These are phyloP conservation scores for Leptographium lundbergii DNA, from an alignment of 2,329 filamentous ascomycete species.

Conservation along the genomic window DNA sequence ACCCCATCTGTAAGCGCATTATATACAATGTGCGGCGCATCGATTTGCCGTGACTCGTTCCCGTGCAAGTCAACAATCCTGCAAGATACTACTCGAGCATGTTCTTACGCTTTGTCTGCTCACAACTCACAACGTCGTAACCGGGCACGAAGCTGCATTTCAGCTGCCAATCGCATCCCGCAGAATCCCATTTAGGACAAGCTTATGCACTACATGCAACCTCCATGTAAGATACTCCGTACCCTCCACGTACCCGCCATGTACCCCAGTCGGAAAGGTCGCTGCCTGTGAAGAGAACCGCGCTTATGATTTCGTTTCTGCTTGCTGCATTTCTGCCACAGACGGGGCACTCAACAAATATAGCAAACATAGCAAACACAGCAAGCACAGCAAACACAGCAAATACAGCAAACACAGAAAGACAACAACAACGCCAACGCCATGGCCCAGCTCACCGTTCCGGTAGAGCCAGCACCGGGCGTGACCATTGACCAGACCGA, in stretches of 20 bases:
- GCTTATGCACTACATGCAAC: neutral
- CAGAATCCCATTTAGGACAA: neutral
- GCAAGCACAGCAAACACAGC: neutral
- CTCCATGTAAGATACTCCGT: neutral
- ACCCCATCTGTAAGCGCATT: neutral
- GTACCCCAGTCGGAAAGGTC: neutral
- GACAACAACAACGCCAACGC: neutral
- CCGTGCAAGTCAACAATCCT: neutral
- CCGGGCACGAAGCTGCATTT: neutral
- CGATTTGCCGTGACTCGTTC: neutral
- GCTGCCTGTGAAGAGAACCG: neutral
- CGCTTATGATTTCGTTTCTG: neutral
- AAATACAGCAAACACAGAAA: neutral
- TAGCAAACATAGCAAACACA: neutral
- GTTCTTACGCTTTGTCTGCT: neutral
- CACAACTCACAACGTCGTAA: neutral
- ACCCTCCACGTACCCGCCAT: neutral
- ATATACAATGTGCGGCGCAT: neutral
- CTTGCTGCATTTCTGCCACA: neutral
- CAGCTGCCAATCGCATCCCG: neutral
- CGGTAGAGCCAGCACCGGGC: neutral
- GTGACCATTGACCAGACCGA: neutral
- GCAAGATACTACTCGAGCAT: neutral
- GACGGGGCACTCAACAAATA: neutral
- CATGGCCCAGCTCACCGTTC: neutral